These are phyloP conservation scores for Aquanectria penicillioides DNA, from an alignment of 2,329 filamentous ascomycete species.

Conservation along the genomic window DNA sequence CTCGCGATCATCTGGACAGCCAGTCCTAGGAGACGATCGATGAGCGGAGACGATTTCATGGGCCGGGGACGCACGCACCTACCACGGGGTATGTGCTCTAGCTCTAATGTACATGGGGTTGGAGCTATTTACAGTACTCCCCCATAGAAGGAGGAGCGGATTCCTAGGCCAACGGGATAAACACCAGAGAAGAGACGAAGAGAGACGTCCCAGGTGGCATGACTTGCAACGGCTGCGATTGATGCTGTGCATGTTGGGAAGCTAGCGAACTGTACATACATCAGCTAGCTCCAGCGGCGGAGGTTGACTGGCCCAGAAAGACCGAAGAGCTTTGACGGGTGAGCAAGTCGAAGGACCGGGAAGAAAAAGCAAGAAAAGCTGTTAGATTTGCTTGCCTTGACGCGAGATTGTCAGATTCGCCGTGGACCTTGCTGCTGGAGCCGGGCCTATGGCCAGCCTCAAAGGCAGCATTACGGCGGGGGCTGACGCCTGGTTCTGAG, in stretches of 20 bases:
- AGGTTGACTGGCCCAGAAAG: not conserved
- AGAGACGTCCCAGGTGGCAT: slow-evolving; percentile 34
- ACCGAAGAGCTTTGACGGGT: not conserved
- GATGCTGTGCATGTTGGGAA: slow-evolving; percentile 36
- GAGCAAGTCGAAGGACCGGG: not conserved
- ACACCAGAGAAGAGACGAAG: not conserved
- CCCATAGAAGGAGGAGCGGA: not conserved
- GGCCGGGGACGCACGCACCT: slow-evolving; percentile 4
- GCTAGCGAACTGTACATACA: slow-evolving; percentile 6
- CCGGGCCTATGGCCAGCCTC: slow-evolving; percentile 16
- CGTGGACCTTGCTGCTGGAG: not conserved
- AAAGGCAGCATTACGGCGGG: not conserved
- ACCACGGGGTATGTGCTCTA: not conserved
- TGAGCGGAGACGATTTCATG: slow-evolving; percentile 17
- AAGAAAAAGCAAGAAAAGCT: slow-evolving; percentile 3
- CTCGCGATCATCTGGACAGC: slow-evolving; percentile 21
- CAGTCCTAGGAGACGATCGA: slow-evolving; percentile 23
- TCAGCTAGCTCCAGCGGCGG: not conserved
- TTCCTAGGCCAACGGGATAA: not conserved
- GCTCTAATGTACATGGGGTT: too few relatives aligned
- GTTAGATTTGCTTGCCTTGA: slow-evolving; percentile 12
- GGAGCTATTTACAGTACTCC: not conserved
- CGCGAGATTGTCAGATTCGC: slow-evolving; percentile 21
- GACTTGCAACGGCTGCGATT: slow-evolving; percentile 42
- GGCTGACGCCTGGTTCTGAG: not conserved